Evolutionary conservation across 441 rosid species (phyloP).

Genomic region (Iberis amara): DNA sequence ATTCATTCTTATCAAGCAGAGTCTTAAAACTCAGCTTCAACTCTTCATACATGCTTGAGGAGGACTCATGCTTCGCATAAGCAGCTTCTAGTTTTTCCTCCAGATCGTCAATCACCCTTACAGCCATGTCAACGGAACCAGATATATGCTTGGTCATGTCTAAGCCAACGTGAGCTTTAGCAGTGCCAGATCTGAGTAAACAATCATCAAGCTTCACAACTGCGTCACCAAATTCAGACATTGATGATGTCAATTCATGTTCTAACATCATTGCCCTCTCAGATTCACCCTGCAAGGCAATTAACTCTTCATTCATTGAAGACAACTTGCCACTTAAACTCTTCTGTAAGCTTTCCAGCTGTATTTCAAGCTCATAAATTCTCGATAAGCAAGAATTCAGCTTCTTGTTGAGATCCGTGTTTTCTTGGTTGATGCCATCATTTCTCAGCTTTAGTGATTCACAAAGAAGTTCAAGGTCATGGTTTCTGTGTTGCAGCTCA

Average conservation of each 20-base stretch:
- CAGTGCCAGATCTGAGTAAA: constrained; percentile 35
- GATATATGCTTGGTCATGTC: constrained; percentile 43
- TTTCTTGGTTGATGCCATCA: constrained; percentile 43
- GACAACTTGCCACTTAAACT: constrained; percentile 46
- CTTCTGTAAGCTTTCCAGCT: constrained; percentile 49
- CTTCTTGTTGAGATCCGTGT: constrained; percentile 45
- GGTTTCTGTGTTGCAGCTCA: constrained; percentile 39
- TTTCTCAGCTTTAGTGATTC: constrained; percentile 46
- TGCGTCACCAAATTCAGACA: constrained; percentile 46
- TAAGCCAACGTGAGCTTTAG: constrained; percentile 34
- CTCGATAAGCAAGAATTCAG: constrained; percentile 39
- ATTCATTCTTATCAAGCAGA: constrained; percentile 47
- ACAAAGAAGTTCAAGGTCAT: constrained; percentile 45
- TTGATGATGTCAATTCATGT: constrained; percentile 47
- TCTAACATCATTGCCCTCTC: constrained; percentile 50
- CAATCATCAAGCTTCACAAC: constrained; percentile 59
- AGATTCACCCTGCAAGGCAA: constrained; percentile 51
- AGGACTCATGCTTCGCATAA: constrained; percentile 39
- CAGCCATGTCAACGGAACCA: constrained; percentile 56
- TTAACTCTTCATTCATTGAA: constrained; percentile 44
- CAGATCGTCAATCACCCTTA: constrained; percentile 51
- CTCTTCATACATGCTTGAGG: constrained; percentile 41
- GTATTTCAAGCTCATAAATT: constrained; percentile 49
- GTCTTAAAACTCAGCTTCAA: constrained; percentile 45
- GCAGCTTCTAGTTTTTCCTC: constrained; percentile 56